Evolutionary conservation across 306 rosid species (phyloP).

Genomic region (Elaeagnus macrophylla): DNA sequence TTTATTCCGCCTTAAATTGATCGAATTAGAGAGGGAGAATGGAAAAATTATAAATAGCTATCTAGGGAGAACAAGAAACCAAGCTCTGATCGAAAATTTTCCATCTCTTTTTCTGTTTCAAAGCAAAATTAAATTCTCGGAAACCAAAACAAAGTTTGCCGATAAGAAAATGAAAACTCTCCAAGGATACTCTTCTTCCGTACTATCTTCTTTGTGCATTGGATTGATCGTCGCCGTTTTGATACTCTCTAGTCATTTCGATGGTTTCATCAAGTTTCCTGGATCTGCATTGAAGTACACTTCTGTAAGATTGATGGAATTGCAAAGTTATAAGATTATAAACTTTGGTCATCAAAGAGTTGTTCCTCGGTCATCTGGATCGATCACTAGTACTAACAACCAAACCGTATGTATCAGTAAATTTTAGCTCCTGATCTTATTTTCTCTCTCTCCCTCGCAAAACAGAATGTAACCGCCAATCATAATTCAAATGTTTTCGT

Average conservation of each 20-base stretch:
- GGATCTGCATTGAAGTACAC: not conserved
- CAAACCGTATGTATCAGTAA: not conserved
- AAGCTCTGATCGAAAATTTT: too few species aligned
- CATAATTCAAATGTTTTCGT: too few species aligned
- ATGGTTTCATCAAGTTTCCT: not conserved
- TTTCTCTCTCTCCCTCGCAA: not conserved
- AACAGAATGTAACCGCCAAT: not conserved
- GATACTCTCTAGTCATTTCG: not conserved
- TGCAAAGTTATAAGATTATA: not conserved
- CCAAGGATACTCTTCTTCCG: not conserved
- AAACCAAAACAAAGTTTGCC: conserved; percentile 5
- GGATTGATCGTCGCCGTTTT: conserved; percentile 9
- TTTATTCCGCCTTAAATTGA: not conserved
- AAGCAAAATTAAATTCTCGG: conserved; percentile 5
- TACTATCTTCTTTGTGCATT: conserved; percentile 7
- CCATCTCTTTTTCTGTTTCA: not conserved
- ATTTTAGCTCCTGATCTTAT: not conserved
- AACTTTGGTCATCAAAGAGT: not conserved
- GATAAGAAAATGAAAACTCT: not conserved
- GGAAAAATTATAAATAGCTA: too few species aligned
- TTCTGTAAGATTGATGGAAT: conserved; percentile 13
- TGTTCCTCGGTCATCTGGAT: not conserved
- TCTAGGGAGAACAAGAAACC: too few species aligned
- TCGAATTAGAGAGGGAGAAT: not conserved
- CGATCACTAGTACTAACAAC: not conserved